Percentiles rank a stretch among this genome's conserved stretches.
Evolutionary conservation across 75 land plant species (phyloP).

Genomic region (Gnetum montanum): DNA sequence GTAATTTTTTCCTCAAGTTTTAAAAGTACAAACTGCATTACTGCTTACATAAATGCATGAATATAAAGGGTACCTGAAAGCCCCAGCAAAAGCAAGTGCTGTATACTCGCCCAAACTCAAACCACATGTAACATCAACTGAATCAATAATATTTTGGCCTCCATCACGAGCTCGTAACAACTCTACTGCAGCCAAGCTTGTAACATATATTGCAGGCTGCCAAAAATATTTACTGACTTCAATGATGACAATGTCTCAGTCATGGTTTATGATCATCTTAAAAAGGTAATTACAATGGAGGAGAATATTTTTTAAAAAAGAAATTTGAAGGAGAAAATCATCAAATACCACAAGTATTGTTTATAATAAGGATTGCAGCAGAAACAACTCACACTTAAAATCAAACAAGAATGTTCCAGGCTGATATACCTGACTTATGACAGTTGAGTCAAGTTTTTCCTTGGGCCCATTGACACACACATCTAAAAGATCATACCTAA

Average conservation of each 20-base stretch:
- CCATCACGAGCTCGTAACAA: constrained; percentile 80
- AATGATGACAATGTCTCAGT: neutral
- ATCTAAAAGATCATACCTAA: constrained; percentile 85
- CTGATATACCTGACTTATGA: constrained; percentile 82
- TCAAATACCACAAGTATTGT: too few relatives aligned
- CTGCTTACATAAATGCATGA: too few relatives aligned
- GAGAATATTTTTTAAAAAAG: too few relatives aligned
- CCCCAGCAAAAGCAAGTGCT: constrained; percentile 97
- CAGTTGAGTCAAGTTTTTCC: constrained; percentile 92
- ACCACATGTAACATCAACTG: constrained; percentile 95
- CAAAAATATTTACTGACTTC: neutral
- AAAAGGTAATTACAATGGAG: too few relatives aligned
- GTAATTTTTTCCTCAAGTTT: too few relatives aligned
- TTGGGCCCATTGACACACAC: constrained; percentile 92
- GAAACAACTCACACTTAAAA: too few relatives aligned
- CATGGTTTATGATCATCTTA: too few relatives aligned
- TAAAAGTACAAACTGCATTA: too few relatives aligned
- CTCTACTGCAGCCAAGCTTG: constrained; percentile 96
- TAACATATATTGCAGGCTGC: constrained; percentile 98
- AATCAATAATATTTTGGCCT: constrained; percentile 89
- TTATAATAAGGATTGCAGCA: too few relatives aligned
- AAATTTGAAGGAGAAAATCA: too few relatives aligned
- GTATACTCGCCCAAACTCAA: constrained; percentile 98
- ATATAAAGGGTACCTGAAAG: constrained; percentile 70
- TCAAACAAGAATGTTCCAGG: too few relatives aligned